These are phyloP conservation scores for Ogataea paraovalis DNA, from an alignment of 805 yeast genomes.

Conservation along the genomic window DNA sequence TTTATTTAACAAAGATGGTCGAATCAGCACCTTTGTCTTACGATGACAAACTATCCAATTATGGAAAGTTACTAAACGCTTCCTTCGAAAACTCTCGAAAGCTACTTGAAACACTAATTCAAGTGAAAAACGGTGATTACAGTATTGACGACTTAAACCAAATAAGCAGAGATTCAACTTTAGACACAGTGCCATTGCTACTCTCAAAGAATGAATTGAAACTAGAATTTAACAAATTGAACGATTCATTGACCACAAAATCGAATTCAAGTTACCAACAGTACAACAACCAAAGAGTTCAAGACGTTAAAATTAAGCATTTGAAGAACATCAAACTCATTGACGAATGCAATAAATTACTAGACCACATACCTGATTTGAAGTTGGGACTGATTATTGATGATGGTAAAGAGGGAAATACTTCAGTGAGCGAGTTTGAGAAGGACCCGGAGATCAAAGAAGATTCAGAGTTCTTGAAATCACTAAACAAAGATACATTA, in stretches of 20 bases:
- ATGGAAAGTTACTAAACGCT: conserved; percentile 10
- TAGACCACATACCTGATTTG: conserved; percentile 21
- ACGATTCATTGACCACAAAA: conserved; percentile 11
- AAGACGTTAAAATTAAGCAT: conserved; percentile 16
- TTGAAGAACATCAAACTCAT: conserved; percentile 14
- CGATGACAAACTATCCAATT: conserved; percentile 2
- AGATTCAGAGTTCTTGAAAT: conserved; percentile 9
- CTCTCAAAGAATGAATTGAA: conserved; percentile 19
- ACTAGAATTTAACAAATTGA: conserved; percentile 11
- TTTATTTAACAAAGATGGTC: background rate
- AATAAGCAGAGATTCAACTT: conserved; percentile 13
- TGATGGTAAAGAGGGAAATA: conserved; percentile 3
- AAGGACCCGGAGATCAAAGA: background rate
- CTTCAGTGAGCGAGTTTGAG: background rate
- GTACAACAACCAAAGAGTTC: conserved; percentile 16
- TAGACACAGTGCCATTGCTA: conserved; percentile 19
- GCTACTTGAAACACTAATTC: conserved; percentile 8
- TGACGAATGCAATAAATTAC: conserved; percentile 12
- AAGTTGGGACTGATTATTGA: conserved; percentile 12
- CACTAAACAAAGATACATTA: conserved; percentile 9
- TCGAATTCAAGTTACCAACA: conserved; percentile 14
- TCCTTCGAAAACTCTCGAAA: conserved; percentile 16
- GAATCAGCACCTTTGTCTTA: background rate
- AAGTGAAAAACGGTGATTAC: conserved; percentile 3
- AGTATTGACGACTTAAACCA: conserved; percentile 8